Evolutionary conservation across 2,329 filamentous ascomycete species (phyloP), one percentile per base, ranked within the genome.

Genomic region (Botrytis squamosa): DNA sequence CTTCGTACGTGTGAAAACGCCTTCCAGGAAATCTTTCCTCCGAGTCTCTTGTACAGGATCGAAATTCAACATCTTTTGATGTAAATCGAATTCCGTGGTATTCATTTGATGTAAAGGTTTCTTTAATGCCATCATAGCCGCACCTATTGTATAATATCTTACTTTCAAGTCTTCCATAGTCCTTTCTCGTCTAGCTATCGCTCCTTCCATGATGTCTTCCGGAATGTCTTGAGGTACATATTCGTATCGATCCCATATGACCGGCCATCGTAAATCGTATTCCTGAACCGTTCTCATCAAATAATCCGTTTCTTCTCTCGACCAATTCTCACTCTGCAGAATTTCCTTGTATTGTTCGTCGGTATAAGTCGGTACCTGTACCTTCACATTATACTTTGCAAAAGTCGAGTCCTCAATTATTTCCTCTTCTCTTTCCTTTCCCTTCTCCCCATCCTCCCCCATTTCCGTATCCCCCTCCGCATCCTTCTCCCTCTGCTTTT

Each of bases 221-320:
- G 60, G 70, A 18, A 57, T 57, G 33, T 52, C 69, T 44, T 84
- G 83, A 4, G 87, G 85, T 6, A 81, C 83, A 81, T 89, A 97
- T 71, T 97, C 93, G 84, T 98, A 99, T 74, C 95, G 92, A 82
- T 99, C 96, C 86, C 92, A 93, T 75, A 99, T 93, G 25, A 98
- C 82, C 5, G 95, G 88, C 94, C 96, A 99, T 77, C 96, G 91
- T 75, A 97, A 87, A 80, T 97, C 94, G 80, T 91, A 97, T 65
- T 95, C 92, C 73, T 87, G 87, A 22, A 90, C 93, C 52, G 95
- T 82, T 4, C 89, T 85, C 81, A 98, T 88, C 76, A 99, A 84
- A 80, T 98, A 98, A 81, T 98, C 94, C 14, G 96, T 99, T 83
- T 99, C 96, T 79, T 96, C 92, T 80, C 92, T 93, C 22, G 92